Percentiles rank a stretch among this genome's conserved stretches.
phyloP scores from a whole-genome alignment of 2,329 filamentous ascomycete genomes.

The Colletotrichum eremochloae region DNA sequence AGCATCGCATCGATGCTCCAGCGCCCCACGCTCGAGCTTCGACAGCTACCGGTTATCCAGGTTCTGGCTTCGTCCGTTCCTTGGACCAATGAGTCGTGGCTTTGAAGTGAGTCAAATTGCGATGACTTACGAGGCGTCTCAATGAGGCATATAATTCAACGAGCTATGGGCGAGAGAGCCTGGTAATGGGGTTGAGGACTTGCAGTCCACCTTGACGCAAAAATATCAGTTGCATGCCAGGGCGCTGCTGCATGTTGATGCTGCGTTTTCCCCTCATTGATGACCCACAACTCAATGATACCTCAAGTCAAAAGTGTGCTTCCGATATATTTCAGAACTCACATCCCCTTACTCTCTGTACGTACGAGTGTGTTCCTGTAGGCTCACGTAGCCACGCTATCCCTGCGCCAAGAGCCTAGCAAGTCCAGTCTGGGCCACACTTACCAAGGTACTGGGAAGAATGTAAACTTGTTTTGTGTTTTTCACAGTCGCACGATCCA shows the following conservation, averaged over 20 bases:
- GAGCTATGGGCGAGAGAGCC: not conserved
- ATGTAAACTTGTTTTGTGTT: not conserved
- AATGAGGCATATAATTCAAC: not conserved
- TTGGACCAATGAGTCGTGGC: not conserved
- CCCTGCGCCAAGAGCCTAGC: not conserved
- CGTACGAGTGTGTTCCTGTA: not conserved
- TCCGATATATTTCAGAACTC: not conserved
- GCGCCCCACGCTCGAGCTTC: too few relatives aligned
- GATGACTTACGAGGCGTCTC: not conserved
- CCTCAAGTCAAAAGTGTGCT: not conserved
- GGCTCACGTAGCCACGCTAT: not conserved
- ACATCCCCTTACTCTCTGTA: too few relatives aligned
- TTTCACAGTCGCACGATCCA: not conserved
- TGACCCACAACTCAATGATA: not conserved
- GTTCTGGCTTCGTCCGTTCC: not conserved
- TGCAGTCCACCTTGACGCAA: not conserved
- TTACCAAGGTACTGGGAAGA: not conserved
- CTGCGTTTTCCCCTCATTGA: not conserved
- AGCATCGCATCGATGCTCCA: too few relatives aligned
- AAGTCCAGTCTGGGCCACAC: not conserved
- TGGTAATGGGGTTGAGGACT: not conserved
- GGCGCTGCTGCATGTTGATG: too few relatives aligned
- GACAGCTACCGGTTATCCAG: too few relatives aligned
- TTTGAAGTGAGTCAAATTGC: not conserved
- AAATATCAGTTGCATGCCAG: not conserved